A percentile compares a stretch with the other conserved stretches of the same genome.
Evolutionary conservation across 2,329 filamentous ascomycete species (phyloP).

Genomic region (Emmonsia crescens): DNA sequence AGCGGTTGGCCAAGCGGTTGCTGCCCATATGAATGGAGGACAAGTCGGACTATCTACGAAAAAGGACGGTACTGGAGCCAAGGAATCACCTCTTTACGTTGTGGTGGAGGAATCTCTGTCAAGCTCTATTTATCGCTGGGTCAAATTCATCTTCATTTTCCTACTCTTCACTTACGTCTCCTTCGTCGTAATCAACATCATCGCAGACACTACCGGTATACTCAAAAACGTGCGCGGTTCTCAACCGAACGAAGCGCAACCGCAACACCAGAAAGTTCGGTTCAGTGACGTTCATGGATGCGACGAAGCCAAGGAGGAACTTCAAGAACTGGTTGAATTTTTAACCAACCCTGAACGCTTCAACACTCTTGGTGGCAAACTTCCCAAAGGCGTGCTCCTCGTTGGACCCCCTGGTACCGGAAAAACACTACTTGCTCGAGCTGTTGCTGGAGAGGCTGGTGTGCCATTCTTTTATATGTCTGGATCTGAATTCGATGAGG

Average conservation of each 20-base stretch:
- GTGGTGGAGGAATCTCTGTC: slow-evolving; percentile 85
- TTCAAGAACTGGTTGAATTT: slow-evolving; percentile 95
- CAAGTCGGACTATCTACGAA: slow-evolving; percentile 46
- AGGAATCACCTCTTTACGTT: slow-evolving; percentile 82
- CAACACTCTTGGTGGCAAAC: slow-evolving; percentile 84
- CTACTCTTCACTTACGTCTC: slow-evolving; percentile 67
- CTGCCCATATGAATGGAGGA: slow-evolving; percentile 57
- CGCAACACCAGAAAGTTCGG: slow-evolving; percentile 80
- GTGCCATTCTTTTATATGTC: slow-evolving; percentile 99
- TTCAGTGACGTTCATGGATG: slow-evolving; percentile 95
- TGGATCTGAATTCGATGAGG: slow-evolving; percentile 94
- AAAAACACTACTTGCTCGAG: slow-evolving; percentile 89
- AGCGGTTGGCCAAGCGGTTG: slow-evolving; percentile 71
- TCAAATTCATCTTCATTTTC: slow-evolving; percentile 76
- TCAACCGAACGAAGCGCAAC: slow-evolving; percentile 73
- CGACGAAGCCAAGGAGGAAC: slow-evolving; percentile 95
- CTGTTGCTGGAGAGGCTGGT: slow-evolving; percentile 90
- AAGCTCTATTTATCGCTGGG: slow-evolving; percentile 74
- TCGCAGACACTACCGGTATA: slow-evolving; percentile 69
- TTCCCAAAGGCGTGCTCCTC: slow-evolving; percentile 91
- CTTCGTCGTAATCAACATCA: slow-evolving; percentile 66
- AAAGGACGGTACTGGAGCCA: slow-evolving; percentile 53
- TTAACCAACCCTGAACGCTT: slow-evolving; percentile 88
- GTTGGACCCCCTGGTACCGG: slow-evolving; percentile 94
- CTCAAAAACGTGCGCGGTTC: slow-evolving; percentile 66